Evolutionary conservation across 2,329 filamentous ascomycete genomes (phyloP), one percentile per base, ranked within the genome.

Genomic region (Paraconiothyrium sp.): DNA sequence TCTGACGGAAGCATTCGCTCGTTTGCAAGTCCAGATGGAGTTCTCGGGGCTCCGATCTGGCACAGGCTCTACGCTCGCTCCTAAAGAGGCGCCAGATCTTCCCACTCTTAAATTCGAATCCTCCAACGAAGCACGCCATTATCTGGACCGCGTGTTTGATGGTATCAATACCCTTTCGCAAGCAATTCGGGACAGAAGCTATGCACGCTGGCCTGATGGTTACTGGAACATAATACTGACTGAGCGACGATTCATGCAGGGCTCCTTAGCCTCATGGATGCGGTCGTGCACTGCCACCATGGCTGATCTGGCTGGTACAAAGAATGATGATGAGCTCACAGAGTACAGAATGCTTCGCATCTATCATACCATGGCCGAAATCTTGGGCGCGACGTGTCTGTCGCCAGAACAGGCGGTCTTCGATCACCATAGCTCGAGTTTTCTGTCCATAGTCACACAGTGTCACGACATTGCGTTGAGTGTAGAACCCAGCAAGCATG

Each of bases 381-480:
- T 73, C 20, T 67, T 72, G 65, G 57, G 32, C n/a, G 60, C 51
- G 27, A 67, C 52, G 5, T 66, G 54, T 57, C 30, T 59, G 6
- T 46, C 41, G 6, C 51, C 34, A 8, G 34, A 58, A 13, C 64
- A 70, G 52, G 34, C 37, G 1, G 39, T 59, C 0, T 72, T 65
- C 41, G 65, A 84, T 65, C 37, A 58, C 0, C 49, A 67, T n/a
- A 63, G 57, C 0, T 11, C 30, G 3, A 13, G 46, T 10, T 73
- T 73, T 47, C 32, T 65, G 5, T 48, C 35, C 3, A 58, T 73
- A 20, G 35, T 73, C 8, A 44, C 1, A 70, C 80, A 49, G 74
- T 70, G 4, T 27, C 67, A 0, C 54, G 68, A 9, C 82, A 84
- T 62, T 20, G 71, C 57, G 52, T 66, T 20, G 16, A 4, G 14